phyloP scores from a whole-genome alignment of 2,329 filamentous ascomycete genomes.

The Xylariaceae sp. region DNA sequence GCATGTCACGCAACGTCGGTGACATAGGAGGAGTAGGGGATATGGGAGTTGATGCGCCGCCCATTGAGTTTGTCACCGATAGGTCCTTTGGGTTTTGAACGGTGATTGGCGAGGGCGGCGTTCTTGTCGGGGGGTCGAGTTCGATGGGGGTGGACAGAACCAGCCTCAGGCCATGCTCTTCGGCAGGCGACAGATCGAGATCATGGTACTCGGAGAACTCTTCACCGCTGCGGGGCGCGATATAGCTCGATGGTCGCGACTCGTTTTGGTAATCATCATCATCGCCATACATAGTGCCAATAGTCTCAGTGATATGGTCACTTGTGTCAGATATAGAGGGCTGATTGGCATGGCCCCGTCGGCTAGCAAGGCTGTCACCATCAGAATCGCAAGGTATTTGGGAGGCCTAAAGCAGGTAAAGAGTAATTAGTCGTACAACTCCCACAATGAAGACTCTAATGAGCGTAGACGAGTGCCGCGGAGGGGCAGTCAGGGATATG shows the following conservation, averaged over 20 bases:
- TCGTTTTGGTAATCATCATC: slow-evolving; percentile 52
- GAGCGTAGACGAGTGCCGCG: slow-evolving; percentile 5
- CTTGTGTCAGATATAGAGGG: slow-evolving; percentile 76
- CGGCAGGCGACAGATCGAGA: slow-evolving; percentile 31
- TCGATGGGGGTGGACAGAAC: slow-evolving; percentile 42
- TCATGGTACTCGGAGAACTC: slow-evolving; percentile 38
- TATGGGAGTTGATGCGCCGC: slow-evolving; percentile 30
- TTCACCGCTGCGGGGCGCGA: slow-evolving; percentile 54
- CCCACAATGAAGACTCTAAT: not conserved
- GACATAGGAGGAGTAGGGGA: slow-evolving; percentile 38
- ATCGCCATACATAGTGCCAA: slow-evolving; percentile 84
- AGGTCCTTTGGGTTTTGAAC: slow-evolving; percentile 37
- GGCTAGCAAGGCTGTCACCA: slow-evolving; percentile 52
- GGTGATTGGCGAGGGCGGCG: slow-evolving; percentile 35
- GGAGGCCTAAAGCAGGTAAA: slow-evolving; percentile 44
- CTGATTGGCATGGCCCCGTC: slow-evolving; percentile 54
- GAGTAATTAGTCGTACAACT: slow-evolving; percentile 17
- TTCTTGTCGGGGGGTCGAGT: slow-evolving; percentile 30
- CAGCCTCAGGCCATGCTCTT: slow-evolving; percentile 39
- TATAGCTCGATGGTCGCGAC: slow-evolving; percentile 68
- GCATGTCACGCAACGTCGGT: slow-evolving; percentile 50
- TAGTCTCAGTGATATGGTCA: slow-evolving; percentile 92
- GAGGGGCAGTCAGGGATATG: slow-evolving; percentile 3
- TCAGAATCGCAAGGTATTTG: slow-evolving; percentile 50
- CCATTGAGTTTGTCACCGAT: slow-evolving; percentile 34